These are phyloP conservation scores for Aspergillus quadrilineatus DNA, from an alignment of 2,329 filamentous ascomycete species.

Conservation along the genomic window DNA sequence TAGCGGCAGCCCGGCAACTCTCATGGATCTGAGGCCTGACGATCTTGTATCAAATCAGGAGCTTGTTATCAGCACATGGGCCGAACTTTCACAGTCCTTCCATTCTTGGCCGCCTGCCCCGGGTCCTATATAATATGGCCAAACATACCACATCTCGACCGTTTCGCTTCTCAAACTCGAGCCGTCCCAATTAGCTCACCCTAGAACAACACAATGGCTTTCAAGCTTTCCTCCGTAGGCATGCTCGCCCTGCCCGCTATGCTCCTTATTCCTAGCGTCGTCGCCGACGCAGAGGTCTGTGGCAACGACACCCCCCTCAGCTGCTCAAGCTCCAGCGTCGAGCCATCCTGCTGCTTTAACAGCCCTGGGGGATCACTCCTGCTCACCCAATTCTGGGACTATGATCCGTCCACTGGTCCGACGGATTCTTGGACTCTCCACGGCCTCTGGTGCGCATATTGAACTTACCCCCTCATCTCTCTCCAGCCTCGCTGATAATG, in stretches of 20 bases:
- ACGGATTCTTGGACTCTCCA: slow-evolving; percentile 59
- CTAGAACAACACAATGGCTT: slow-evolving; percentile 19
- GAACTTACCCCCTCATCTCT: neutral
- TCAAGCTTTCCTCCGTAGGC: slow-evolving; percentile 19
- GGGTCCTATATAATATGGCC: slow-evolving; percentile 8
- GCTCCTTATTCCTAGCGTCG: slow-evolving; percentile 20
- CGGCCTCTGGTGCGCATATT: slow-evolving; percentile 50
- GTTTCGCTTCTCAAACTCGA: neutral
- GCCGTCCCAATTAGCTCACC: neutral
- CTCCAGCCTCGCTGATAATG: neutral
- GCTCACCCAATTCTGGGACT: slow-evolving; percentile 63
- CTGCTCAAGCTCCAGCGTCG: slow-evolving; percentile 55
- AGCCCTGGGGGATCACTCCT: slow-evolving; percentile 57
- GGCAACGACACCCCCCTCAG: slow-evolving; percentile 47
- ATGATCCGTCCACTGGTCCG: slow-evolving; percentile 54
- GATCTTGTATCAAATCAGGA: slow-evolving; percentile 28
- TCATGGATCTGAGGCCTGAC: slow-evolving; percentile 2
- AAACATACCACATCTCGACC: neutral
- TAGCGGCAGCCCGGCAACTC: neutral
- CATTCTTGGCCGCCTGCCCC: slow-evolving; percentile 1
- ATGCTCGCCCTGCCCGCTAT: slow-evolving; percentile 27
- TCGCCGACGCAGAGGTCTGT: slow-evolving; percentile 30
- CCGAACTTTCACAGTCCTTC: slow-evolving; percentile 6
- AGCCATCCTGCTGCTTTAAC: slow-evolving; percentile 59
- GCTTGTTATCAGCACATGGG: slow-evolving; percentile 30